Percentiles rank a stretch among this genome's conserved stretches.
Conservation (phyloP, 345 rosid genomes). For the Salix koriyanagi region DNA sequence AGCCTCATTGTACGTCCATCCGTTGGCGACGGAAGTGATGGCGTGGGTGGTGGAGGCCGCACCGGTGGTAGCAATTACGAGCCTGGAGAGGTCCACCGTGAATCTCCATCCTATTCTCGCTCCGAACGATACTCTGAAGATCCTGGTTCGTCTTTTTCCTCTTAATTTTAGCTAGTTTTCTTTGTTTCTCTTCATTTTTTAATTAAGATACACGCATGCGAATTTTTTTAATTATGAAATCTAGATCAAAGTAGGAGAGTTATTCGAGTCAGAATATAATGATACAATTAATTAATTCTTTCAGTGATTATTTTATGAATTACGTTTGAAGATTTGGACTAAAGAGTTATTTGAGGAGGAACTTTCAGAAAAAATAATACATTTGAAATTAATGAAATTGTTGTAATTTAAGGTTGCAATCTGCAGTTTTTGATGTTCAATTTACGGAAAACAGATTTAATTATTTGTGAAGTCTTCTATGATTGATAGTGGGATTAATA, state of each 20-base stretch:
- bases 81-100: conserved; percentile 66
- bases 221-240: neutral
- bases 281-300: neutral
- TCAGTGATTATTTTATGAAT: neutral
- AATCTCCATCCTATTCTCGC: conserved; percentile 49
- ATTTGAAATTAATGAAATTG: neutral
- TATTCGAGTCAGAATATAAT: neutral
- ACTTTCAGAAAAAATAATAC: neutral
- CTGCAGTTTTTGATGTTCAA: neutral
- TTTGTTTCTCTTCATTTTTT: neutral
- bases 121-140: conserved; percentile 56
- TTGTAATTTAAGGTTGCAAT: neutral
- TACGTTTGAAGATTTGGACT: neutral
- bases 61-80: conserved; percentile 52
- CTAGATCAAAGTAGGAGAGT: neutral
- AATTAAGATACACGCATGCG: neutral
- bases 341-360: neutral
- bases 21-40: conserved; percentile 44
- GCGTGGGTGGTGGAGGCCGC: conserved; percentile 29
- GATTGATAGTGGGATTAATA: neutral
- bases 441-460: neutral
- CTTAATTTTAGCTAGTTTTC: neutral
- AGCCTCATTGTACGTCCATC: conserved; percentile 80
- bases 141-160: conserved; percentile 46
- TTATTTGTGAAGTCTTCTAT: neutral